Conservation (phyloP, 306 rosid genomes). For the Lupinus albus region DNA sequence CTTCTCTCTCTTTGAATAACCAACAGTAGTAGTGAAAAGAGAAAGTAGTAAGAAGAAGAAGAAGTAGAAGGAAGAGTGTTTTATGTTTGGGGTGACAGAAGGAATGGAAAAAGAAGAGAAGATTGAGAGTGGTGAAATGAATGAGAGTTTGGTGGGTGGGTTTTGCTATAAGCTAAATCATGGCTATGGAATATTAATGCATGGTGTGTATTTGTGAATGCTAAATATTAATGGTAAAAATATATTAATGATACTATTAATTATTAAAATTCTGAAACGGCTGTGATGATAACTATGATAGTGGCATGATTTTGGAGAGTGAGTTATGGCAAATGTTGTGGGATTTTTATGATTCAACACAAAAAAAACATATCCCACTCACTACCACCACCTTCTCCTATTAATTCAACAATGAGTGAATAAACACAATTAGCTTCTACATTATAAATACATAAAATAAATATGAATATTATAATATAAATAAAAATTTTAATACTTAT, state of each 20-base stretch:
- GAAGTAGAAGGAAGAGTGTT: slow-evolving; percentile 29
- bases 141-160: slow-evolving; percentile 24
- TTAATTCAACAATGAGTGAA: neutral
- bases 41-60: neutral
- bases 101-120: slow-evolving; percentile 33
- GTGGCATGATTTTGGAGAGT: slow-evolving; percentile 58
- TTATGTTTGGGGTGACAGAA: neutral
- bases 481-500: no score
- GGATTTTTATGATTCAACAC: neutral
- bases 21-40: neutral
- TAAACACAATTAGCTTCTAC: neutral
- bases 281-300: slow-evolving; percentile 43
- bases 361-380: slow-evolving; percentile 16
- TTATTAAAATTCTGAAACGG: slow-evolving; percentile 54
- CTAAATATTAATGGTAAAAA: neutral
- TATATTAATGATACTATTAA: neutral
- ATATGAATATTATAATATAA: no score
- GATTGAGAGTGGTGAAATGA: slow-evolving; percentile 31
- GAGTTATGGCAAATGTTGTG: slow-evolving; percentile 64
- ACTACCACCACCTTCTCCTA: slow-evolving; percentile 15
- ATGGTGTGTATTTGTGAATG: slow-evolving; percentile 12
- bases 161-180: slow-evolving; percentile 12
- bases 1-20: neutral
- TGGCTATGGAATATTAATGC: neutral
- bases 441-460: neutral